A percentile compares a stretch with the other conserved stretches of the same genome.
phyloP scores from a whole-genome alignment of 2,329 filamentous ascomycete species.

The Colletotrichum camelliae region DNA sequence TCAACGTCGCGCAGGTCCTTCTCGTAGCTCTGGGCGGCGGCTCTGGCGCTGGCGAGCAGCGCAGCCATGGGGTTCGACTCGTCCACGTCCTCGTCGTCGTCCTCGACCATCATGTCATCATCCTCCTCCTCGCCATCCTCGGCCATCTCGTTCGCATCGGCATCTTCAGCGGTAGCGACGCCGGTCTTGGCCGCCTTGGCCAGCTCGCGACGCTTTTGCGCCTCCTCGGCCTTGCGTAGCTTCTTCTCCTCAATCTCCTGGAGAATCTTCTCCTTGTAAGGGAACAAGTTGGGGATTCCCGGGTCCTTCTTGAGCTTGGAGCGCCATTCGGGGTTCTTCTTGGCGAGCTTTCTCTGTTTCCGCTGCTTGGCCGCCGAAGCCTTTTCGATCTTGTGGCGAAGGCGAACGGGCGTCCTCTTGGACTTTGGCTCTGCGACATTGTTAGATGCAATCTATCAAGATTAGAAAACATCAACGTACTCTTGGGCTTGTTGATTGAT shows the following conservation, averaged over 20 bases:
- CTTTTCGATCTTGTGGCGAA: conserved; percentile 97
- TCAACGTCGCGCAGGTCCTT: conserved; percentile 65
- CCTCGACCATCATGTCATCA: conserved; percentile 54
- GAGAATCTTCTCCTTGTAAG: conserved; percentile 95
- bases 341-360: conserved; percentile 86
- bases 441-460: not conserved
- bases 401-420: conserved; percentile 86
- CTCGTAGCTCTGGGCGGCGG: conserved; percentile 78
- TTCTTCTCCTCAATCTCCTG: conserved; percentile 93
- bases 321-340: conserved; percentile 97
- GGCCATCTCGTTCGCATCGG: conserved; percentile 50
- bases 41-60: conserved; percentile 82
- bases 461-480: conserved; percentile 38
- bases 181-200: conserved; percentile 71
- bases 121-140: conserved; percentile 52
- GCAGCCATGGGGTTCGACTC: conserved; percentile 89
- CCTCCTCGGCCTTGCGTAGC: conserved; percentile 80
- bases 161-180: conserved; percentile 33
- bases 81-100: conserved; percentile 64
- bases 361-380: conserved; percentile 87
- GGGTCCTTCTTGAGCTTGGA: conserved; percentile 97
- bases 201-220: conserved; percentile 71
- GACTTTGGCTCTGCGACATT: conserved; percentile 81
- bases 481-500: conserved; percentile 60
- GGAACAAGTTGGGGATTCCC: conserved; percentile 95